Evolutionary conservation across 441 rosid species (phyloP), one percentile per base, ranked within the genome.

Genomic region (Arabidopsis hybrid): DNA sequence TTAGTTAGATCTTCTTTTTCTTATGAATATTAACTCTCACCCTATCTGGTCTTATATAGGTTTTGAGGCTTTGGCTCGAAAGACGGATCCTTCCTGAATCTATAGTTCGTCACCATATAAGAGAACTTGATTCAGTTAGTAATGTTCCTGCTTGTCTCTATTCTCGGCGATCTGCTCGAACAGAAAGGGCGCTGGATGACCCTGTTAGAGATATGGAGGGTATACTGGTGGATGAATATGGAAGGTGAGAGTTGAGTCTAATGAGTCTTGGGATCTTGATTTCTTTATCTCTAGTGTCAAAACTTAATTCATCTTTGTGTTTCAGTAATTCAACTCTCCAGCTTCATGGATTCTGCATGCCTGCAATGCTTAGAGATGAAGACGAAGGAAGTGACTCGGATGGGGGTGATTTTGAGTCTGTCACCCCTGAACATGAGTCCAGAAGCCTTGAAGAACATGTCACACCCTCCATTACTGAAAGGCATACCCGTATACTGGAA

Each of bases 181-280:
- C 95, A 61, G 98, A 95, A 76, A 91, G 99, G 81, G 71, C 99
- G 8, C 76, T 95, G 70, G 99, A 93, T 83, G 99, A 95, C 79
- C 99, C 99, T 70, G 76, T 93, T 43, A 93, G 99, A 80, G 98
- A 95, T 72, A 93, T 95, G 99, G 99, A 88, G 92, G 99, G 98
- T 67, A 93, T 95, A 93, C 91, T 89, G 79, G 97, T 95, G 57
- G 99, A 95, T 68, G 99, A 95, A 86, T 95, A 95, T 81, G 98
- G 99, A 80, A 95, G 99, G 99, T 95, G 39, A 40, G 67, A 40
- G 14, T 67, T 51, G 49, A 21, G 46, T 59, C 47, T 40, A 13
- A 70, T 66, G 73, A 9, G 49, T 73, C 65, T 56, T 38, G 34
- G 16, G 47, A 4, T 21, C 4, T 14, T 51, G 38, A 14, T 62